Percentiles rank a stretch among this genome's conserved stretches.
phyloP scores from a whole-genome alignment of 2,329 filamentous ascomycete genomes.

The Ophiostoma sp. region DNA sequence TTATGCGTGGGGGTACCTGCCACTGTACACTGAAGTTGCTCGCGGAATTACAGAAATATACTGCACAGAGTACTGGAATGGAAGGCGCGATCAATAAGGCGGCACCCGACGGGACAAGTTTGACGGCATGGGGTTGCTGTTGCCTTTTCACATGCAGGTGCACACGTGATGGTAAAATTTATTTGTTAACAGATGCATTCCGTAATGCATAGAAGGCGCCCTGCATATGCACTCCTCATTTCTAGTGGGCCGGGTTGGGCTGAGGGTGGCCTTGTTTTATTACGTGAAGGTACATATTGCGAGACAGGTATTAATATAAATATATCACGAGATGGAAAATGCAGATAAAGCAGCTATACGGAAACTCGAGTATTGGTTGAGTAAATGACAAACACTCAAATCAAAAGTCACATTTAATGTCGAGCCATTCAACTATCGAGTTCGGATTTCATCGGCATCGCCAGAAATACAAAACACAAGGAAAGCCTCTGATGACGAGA shows the following conservation, averaged over 20 bases:
- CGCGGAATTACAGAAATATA: too few relatives aligned
- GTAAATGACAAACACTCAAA: background rate
- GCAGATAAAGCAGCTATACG: too few relatives aligned
- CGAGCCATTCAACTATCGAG: too few relatives aligned
- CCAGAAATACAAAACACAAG: background rate
- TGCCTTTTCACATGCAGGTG: background rate
- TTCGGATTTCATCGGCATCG: background rate
- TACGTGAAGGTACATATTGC: background rate
- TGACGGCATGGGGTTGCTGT: background rate
- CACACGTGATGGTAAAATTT: slow-evolving; percentile 1
- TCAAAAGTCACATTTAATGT: background rate
- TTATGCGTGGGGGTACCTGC: slow-evolving; percentile 1
- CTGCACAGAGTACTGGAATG: background rate
- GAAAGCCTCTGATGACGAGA: background rate
- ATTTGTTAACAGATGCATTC: background rate
- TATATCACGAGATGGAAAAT: background rate
- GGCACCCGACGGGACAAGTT: background rate
- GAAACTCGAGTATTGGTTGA: background rate
- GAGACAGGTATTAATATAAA: background rate
- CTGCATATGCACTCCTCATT: slow-evolving; percentile 9
- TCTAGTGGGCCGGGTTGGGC: background rate
- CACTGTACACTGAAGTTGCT: background rate
- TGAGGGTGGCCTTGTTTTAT: background rate
- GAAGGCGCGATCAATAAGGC: background rate
- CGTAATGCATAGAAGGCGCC: background rate